Percentiles rank a stretch among this genome's conserved stretches.
Conservation (phyloP, 2,329 filamentous ascomycete species). For the Trichoderma citrinoviride region DNA sequence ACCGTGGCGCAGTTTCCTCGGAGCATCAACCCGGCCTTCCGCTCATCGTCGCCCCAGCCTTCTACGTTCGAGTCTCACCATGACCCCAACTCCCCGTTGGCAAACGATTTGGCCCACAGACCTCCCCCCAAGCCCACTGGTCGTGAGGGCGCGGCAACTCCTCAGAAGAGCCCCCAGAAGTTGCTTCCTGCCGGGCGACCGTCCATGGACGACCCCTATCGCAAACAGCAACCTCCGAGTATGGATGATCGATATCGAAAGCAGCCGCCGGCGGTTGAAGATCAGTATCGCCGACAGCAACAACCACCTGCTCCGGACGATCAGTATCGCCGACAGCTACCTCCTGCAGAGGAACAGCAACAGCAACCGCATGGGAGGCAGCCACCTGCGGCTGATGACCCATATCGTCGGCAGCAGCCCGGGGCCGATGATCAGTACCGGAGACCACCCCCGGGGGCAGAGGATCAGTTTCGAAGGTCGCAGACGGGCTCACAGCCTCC, state of each 20-base stretch:
- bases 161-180: constrained; percentile 44
- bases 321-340: background rate
- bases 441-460: constrained; percentile 20
- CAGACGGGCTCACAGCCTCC: constrained; percentile 24
- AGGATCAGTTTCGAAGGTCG: constrained; percentile 25
- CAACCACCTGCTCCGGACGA: background rate
- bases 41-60: constrained; percentile 92
- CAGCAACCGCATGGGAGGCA: constrained; percentile 19
- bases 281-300: constrained; percentile 24
- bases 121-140: constrained; percentile 46
- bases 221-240: constrained; percentile 23
- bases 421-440: constrained; percentile 12
- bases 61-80: constrained; percentile 91
- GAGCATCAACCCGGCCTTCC: constrained; percentile 91
- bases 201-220: constrained; percentile 26
- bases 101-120: constrained; percentile 64
- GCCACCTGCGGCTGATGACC: constrained; percentile 12
- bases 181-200: constrained; percentile 22
- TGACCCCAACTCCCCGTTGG: constrained; percentile 73
- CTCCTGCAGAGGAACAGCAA: constrained; percentile 4
- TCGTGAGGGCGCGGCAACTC: constrained; percentile 51
- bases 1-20: constrained; percentile 94
- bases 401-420: constrained; percentile 9
- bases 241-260: constrained; percentile 14
- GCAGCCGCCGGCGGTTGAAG: constrained; percentile 22